Evolutionary conservation across 305 asterid species (phyloP).

Genomic region (Solanum hybrid): DNA sequence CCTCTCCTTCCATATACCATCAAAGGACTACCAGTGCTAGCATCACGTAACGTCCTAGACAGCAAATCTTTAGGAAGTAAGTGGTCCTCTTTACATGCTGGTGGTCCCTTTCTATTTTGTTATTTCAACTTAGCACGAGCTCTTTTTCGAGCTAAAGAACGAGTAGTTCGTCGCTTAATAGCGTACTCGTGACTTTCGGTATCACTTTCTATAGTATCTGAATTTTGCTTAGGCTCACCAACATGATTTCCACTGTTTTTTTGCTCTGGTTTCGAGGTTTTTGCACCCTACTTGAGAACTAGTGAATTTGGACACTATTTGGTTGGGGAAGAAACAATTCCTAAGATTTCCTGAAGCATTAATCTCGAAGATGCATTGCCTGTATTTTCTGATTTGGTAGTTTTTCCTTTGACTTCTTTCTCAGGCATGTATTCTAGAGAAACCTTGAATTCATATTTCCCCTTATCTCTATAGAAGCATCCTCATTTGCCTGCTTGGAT

Average conservation of each 20-base stretch:
- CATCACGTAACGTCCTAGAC: conserved; percentile 29
- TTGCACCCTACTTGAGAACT: conserved; percentile 14
- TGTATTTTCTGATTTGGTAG: conserved; percentile 29
- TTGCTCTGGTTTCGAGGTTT: conserved; percentile 2
- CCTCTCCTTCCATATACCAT: conserved; percentile 28
- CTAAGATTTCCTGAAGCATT: conserved; percentile 76
- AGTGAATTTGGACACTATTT: conserved; percentile 3
- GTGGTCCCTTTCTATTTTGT: conserved; percentile 23
- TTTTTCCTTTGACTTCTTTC: conserved; percentile 30
- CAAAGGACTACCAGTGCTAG: conserved; percentile 26
- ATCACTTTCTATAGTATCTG: conserved; percentile 48
- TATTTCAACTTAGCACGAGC: conserved; percentile 26
- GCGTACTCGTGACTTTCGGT: conserved; percentile 33
- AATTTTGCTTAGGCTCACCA: conserved; percentile 17
- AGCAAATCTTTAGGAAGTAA: conserved; percentile 28
- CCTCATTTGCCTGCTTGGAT: conserved; percentile 26
- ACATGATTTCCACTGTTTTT: conserved; percentile 9
- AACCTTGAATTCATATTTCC: conserved; percentile 24
- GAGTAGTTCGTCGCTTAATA: conserved; percentile 39
- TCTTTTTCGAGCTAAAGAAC: conserved; percentile 38
- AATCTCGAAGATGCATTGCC: conserved; percentile 55
- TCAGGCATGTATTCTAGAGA: conserved; percentile 30
- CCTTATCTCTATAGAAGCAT: conserved; percentile 25
- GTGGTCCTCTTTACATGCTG: conserved; percentile 22
- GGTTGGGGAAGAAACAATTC: conserved; percentile 52